Evolutionary conservation across 208 protist species (phyloP), one percentile per base, ranked within the genome.

Genomic region (Wallacemonas sp.): DNA sequence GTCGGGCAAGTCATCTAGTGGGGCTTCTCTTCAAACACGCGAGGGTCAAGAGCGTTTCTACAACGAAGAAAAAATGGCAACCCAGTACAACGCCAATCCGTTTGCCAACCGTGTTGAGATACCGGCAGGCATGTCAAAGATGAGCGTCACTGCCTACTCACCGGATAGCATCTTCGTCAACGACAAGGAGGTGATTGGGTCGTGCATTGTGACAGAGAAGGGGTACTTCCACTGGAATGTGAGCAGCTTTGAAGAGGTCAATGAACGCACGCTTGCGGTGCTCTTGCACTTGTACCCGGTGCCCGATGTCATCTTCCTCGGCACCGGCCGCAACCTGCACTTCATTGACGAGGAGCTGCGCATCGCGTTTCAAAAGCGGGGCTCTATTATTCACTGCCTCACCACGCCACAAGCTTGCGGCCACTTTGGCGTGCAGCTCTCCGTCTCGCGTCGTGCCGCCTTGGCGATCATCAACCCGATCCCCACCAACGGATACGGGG

Each of bases 31-130:
- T 21, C 89, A 91, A 50, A 92, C 85, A 24, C 76, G 74, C 26
- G 85, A 94, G 61, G 89, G 89, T 24, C 89, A 94, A 72, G 83
- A 94, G 68, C 78, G 89, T n/a, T 92, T 89, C 70, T 94, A 94
- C 70, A 92, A 94, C 53, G 89, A 94, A 68, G 85, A 94, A 66
- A 94, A 94, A 68, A 94, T 94, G 89, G 83, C 89, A n/a, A 94
- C 89, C 10, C 89, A 94, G 77, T 94, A 92, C 79, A 74, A 83
- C 73, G 89, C 83, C 17, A 94, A 94, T 64, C 89, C 89, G 5
- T 94, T 94, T 48, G 76, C 89, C 37, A 86, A 81, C 37, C 85
- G 89, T 33, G 77, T 94, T 1, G 89, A 94, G 78, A 77, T 79
- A 21, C 89, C 89, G 3, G 66, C 81, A 9, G 89, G 89, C 24